These are phyloP conservation scores for Plasmodiophora brassicae DNA, from an alignment of 208 protist genomes.

Conservation along the genomic window DNA sequence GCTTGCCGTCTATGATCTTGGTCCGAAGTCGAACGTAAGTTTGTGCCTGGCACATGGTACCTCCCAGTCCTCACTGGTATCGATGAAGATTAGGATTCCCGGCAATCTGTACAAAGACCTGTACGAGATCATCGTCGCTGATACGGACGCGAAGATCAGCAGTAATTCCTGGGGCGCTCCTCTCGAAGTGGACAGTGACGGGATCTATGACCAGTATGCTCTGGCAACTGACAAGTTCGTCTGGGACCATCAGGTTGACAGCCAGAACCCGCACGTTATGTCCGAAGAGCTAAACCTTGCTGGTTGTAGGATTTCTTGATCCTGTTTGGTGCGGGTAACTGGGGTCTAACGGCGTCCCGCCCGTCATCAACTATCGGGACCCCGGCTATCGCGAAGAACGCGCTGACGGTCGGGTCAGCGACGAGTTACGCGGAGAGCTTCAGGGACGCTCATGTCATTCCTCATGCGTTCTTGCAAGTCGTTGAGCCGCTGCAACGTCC, in stretches of 20 bases:
- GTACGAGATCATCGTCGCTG: neutral
- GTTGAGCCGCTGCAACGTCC: neutral
- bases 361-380: neutral
- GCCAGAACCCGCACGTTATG: no score
- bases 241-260: neutral
- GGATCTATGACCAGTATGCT: neutral
- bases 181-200: neutral
- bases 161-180: constrained; percentile 19
- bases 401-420: neutral
- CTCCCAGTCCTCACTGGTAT: neutral
- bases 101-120: constrained; percentile 1
- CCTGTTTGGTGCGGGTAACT: constrained; percentile 6
- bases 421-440: constrained; percentile 16
- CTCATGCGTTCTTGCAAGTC: neutral
- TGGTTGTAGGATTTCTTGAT: neutral
- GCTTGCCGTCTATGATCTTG: constrained; percentile 5
- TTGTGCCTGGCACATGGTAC: neutral
- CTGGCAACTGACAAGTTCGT: constrained; percentile 1
- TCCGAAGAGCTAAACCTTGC: neutral
- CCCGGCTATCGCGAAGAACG: constrained; percentile 4
- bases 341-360: neutral
- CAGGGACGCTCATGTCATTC: neutral
- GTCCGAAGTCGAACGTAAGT: neutral
- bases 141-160: neutral
- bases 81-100: neutral